phyloP scores from a whole-genome alignment of 1,284 basidiomycete species.

The Ceratobasidium sp. region DNA sequence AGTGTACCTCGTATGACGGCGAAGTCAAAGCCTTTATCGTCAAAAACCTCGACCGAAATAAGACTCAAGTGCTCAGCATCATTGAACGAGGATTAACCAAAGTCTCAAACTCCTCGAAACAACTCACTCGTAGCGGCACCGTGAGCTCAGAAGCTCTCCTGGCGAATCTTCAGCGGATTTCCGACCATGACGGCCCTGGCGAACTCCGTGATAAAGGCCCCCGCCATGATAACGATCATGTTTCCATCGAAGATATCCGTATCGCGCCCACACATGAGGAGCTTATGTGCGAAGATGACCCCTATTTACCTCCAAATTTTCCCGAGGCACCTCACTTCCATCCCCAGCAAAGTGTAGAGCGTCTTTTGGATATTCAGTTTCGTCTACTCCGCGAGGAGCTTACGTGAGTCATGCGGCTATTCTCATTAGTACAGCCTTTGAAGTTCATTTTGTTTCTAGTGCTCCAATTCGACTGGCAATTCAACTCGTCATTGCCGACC shows the following conservation, averaged over 20 bases:
- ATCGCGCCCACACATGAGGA: constrained; percentile 75
- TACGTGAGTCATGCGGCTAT: constrained; percentile 61
- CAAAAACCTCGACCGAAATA: constrained; percentile 59
- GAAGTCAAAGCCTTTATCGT: constrained; percentile 59
- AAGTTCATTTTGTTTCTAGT: constrained; percentile 54
- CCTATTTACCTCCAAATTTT: constrained; percentile 72
- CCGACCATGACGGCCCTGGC: constrained; percentile 71
- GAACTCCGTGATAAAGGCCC: constrained; percentile 64
- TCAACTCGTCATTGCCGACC: constrained; percentile 63
- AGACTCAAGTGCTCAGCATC: constrained; percentile 50
- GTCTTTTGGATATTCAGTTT: constrained; percentile 75
- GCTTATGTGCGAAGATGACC: constrained; percentile 62
- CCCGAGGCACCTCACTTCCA: constrained; percentile 72
- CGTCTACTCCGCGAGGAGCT: constrained; percentile 77
- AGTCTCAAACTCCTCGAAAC: not conserved
- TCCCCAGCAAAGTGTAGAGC: constrained; percentile 68
- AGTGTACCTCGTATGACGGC: constrained; percentile 50
- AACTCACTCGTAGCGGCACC: constrained; percentile 39
- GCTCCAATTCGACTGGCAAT: constrained; percentile 67
- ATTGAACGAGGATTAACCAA: not conserved
- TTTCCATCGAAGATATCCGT: constrained; percentile 68
- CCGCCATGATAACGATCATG: constrained; percentile 75
- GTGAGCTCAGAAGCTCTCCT: constrained; percentile 50
- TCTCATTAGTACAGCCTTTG: not conserved
- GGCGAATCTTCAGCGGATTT: constrained; percentile 58